phyloP scores from a whole-genome alignment of 148 eudicot species.

The Rhododendron griersonianum region DNA sequence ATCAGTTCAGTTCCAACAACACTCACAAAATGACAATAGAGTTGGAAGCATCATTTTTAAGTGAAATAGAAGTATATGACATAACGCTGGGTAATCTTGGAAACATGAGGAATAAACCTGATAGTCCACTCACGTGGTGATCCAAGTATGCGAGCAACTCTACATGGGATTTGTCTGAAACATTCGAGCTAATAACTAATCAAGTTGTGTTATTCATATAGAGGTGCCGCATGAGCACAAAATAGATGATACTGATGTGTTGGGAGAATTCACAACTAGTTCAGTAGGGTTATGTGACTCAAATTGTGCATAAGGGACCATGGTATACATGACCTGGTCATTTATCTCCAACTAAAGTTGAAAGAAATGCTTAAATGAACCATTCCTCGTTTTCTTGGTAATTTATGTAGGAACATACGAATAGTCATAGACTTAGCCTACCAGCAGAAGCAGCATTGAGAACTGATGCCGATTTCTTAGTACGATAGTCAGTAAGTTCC shows the following conservation, averaged over 20 bases:
- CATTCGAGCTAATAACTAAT: not conserved
- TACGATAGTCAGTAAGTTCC: constrained; percentile 77
- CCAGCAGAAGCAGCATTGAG: constrained; percentile 44
- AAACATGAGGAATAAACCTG: not conserved
- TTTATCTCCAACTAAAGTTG: not conserved
- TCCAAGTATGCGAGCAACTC: not conserved
- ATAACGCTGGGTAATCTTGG: not conserved
- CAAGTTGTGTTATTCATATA: not conserved
- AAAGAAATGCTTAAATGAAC: not conserved
- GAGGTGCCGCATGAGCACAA: not conserved
- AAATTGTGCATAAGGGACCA: not conserved
- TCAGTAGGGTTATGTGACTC: not conserved
- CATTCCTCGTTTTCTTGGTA: not conserved
- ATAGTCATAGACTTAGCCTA: constrained; percentile 14
- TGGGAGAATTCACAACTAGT: not conserved
- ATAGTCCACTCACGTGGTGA: not conserved
- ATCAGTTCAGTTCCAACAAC: not conserved
- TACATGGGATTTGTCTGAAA: not conserved
- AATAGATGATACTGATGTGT: not conserved
- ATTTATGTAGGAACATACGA: not conserved
- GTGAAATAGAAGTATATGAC: not conserved
- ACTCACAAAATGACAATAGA: not conserved
- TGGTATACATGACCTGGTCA: not conserved
- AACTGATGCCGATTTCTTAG: constrained; percentile 38
- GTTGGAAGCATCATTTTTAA: not conserved